phyloP scores from a whole-genome alignment of 2,329 filamentous ascomycete species.

The Teratosphaeria zuluensis region DNA sequence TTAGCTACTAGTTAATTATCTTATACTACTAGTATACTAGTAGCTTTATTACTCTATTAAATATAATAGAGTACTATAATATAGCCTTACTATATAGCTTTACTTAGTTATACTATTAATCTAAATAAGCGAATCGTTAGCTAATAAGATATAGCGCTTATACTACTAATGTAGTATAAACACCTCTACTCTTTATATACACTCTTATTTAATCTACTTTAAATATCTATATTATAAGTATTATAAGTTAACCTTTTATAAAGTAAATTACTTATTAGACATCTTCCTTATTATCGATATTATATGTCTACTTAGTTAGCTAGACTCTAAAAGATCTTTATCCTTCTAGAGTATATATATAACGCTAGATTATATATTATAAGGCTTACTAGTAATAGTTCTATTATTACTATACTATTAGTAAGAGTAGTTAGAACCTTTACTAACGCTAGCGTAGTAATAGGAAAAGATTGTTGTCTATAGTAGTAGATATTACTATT shows the following conservation, averaged over 20 bases:
- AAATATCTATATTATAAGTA: background rate
- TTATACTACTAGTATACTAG: background rate
- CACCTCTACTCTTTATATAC: background rate
- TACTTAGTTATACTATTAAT: background rate
- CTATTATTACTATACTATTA: no score
- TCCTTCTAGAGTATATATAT: background rate
- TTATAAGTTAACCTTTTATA: background rate
- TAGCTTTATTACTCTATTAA: background rate
- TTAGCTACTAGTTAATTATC: background rate
- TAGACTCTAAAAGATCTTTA: background rate
- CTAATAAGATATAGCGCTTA: background rate
- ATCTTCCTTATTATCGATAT: background rate
- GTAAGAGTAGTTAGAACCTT: no score
- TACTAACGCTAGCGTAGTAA: no score
- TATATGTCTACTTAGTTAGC: background rate
- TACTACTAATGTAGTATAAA: background rate
- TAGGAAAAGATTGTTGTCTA: no score
- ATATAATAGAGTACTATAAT: background rate
- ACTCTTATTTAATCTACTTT: background rate
- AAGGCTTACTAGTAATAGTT: no score
- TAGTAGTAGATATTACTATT: no score
- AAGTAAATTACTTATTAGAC: background rate
- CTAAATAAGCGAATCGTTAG: background rate
- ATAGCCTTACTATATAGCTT: background rate
- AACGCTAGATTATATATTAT: background rate